Percentiles rank a stretch among this genome's conserved stretches.
Conservation (phyloP, 345 rosid genomes). For the Euphorbia lathyris region DNA sequence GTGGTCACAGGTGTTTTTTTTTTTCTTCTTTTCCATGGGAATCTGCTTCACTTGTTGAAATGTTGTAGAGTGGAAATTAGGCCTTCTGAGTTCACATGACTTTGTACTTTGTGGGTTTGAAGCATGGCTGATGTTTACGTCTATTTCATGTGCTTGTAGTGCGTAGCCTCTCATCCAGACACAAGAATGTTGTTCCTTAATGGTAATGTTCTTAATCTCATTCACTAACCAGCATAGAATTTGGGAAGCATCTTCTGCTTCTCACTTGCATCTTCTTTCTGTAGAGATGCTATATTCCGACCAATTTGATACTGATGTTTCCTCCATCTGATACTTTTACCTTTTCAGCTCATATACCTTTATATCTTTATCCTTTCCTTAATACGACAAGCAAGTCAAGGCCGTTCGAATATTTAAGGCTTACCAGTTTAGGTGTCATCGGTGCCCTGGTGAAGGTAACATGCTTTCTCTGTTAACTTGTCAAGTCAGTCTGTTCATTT, state of each 20-base stretch:
- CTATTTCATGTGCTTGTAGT: constrained; percentile 49
- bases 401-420: constrained; percentile 93
- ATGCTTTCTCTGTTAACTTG: constrained; percentile 6
- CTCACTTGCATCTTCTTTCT: constrained; percentile 3
- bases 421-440: constrained; percentile 97
- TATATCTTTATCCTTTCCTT: constrained; percentile 91
- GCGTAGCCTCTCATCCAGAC: constrained; percentile 98
- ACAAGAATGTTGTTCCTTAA: constrained; percentile 90
- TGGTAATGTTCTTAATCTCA: constrained; percentile 46
- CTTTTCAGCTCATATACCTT: constrained; percentile 87
- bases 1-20: not conserved
- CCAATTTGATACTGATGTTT: not conserved
- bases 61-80: not conserved
- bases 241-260: not conserved
- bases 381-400: constrained; percentile 94
- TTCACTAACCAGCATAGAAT: constrained; percentile 2
- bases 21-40: not conserved
- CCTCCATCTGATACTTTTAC: constrained; percentile 9
- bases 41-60: not conserved
- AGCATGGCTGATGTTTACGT: constrained; percentile 15
- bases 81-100: not conserved
- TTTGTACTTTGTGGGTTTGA: constrained; percentile 1
- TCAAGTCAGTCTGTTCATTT: not conserved
- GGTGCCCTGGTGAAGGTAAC: constrained; percentile 97
- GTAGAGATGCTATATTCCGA: not conserved